Evolutionary conservation across 495 filamentous ascomycete genomes (phyloP), one percentile per base, ranked within the genome.

Genomic region (Podospora sp.): DNA sequence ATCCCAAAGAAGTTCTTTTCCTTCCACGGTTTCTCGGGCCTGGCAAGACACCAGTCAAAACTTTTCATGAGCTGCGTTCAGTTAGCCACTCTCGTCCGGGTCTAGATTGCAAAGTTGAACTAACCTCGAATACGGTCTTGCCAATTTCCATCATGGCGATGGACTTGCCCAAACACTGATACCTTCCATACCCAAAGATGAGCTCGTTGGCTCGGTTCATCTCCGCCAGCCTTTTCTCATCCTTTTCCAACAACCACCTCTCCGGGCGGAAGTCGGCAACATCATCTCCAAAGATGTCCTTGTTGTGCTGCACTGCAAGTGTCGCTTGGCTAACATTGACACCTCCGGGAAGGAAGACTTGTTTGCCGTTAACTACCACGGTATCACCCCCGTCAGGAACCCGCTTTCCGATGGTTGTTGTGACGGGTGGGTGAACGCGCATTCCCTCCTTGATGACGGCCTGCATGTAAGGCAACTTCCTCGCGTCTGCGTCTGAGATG

Each of bases 71-170:
- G 24, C 29, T 36, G 33, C 12, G 33, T 12, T 36, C 6, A 6
- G 33, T 36, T 12, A 12, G 33, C 5, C n/a, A n/a, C n/a, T 36
- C 33, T 36, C 33, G 5, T 36, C 12, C 33, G 6, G 5, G 33
- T 36, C 33, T 5, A 36, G 12, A 12, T 14, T 6, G 12, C 11
- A 18, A 6, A 18, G 14, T 2, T 14, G 5, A 29, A 56, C 51
- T 8, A 46, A 84, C 80, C 79, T 86, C 82, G 46, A 85, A 75
- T 63, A 85, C 68, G 2, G 75, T 67, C 74, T 86, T 87, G 53
- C 81, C 79, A 55, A 84, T 69, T 72, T 84, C 72, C 70, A 77
- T 52, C 11, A 66, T 55, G 1, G 75, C 75, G 49, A 78, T 69
- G 1, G 27, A 53, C 69, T 76, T 75, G 26, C 78, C 78, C 59